These are phyloP conservation scores for Ormosia emarginata DNA, from an alignment of 306 rosid species.

Conservation along the genomic window DNA sequence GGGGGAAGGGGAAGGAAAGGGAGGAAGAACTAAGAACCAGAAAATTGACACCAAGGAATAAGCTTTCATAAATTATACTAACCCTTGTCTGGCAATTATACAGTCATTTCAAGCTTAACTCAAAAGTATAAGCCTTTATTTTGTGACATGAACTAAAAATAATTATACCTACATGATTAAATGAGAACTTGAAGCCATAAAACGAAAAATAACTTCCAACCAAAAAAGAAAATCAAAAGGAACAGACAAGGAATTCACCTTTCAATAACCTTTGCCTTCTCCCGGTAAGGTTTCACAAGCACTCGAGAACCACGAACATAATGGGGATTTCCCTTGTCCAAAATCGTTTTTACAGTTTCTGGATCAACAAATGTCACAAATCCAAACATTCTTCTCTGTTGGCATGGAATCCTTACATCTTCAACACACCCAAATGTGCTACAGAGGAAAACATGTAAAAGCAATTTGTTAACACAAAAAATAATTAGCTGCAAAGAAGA, in stretches of 20 bases:
- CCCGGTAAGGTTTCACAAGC: conserved; percentile 86
- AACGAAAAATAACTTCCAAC: not conserved
- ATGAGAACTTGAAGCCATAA: not conserved
- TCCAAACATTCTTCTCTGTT: conserved; percentile 86
- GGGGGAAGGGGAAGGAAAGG: not conserved
- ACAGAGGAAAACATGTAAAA: conserved; percentile 10
- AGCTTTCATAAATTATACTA: not conserved
- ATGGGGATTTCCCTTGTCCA: conserved; percentile 76
- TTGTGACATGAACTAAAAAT: not conserved
- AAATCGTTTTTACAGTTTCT: conserved; percentile 61
- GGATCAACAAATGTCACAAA: conserved; percentile 74
- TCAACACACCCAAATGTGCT: conserved; percentile 80
- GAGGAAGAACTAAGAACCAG: not conserved
- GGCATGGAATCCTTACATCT: conserved; percentile 92
- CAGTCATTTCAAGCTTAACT: not conserved
- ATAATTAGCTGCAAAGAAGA: conserved; percentile 2
- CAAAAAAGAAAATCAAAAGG: not conserved
- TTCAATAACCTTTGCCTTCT: conserved; percentile 57
- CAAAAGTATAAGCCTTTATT: not conserved
- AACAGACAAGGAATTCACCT: conserved; percentile 40
- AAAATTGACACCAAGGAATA: not conserved
- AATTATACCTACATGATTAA: not conserved
- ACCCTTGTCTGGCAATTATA: not conserved
- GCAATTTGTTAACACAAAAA: not conserved
- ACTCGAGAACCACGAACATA: conserved; percentile 74